Evolutionary conservation across 2,329 filamentous ascomycete species (phyloP).

Genomic region (Cryoendolithus antarcticus): DNA sequence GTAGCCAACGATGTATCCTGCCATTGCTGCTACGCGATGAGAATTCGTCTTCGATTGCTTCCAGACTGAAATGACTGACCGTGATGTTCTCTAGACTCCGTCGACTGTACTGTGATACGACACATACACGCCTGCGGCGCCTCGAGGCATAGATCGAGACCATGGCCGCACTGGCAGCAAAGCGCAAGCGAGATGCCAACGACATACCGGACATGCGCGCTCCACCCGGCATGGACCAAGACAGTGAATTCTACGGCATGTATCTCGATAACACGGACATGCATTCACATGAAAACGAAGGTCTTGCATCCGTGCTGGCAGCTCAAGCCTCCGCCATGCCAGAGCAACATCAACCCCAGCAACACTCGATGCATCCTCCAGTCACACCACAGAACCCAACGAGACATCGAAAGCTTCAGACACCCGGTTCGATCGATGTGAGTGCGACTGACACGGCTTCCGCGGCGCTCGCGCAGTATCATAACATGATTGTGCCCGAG

Average conservation of each 20-base stretch:
- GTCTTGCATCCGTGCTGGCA: constrained; percentile 24
- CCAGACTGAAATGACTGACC: too few relatives aligned
- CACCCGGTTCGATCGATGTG: constrained; percentile 21
- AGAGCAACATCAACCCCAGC: constrained; percentile 12
- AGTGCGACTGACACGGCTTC: constrained; percentile 47
- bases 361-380: background rate
- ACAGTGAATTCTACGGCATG: constrained; percentile 17
- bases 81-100: too few relatives aligned
- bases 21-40: too few relatives aligned
- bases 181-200: constrained; percentile 35
- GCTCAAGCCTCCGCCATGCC: constrained; percentile 21
- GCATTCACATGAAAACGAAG: constrained; percentile 11
- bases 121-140: too few relatives aligned
- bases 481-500: constrained; percentile 45
- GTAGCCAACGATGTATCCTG: too few relatives aligned
- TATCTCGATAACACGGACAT: constrained; percentile 28
- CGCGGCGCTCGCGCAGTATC: constrained; percentile 39
- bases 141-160: background rate
- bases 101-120: too few relatives aligned
- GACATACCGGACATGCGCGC: constrained; percentile 29
- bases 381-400: background rate
- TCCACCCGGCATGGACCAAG: constrained; percentile 16
- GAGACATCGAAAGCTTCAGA: constrained; percentile 3
- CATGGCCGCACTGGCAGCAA: constrained; percentile 18
- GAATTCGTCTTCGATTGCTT: too few relatives aligned